phyloP scores from a whole-genome alignment of 495 filamentous ascomycete genomes.

The Mycothermus thermophilus region DNA sequence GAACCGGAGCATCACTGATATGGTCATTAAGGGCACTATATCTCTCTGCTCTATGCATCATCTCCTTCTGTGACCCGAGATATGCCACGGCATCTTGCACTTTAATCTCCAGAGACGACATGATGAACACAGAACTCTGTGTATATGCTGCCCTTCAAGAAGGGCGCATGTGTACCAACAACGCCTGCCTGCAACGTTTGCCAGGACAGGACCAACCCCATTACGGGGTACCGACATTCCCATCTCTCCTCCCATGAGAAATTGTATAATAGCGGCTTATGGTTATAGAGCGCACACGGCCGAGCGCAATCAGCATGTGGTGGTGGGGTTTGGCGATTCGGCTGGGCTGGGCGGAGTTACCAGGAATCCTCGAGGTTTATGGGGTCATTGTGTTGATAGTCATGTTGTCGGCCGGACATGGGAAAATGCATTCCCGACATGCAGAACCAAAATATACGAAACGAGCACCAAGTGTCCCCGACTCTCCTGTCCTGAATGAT shows the following conservation, averaged over 20 bases:
- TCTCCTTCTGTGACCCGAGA: not conserved
- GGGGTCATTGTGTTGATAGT: not conserved
- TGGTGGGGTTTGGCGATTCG: conserved; percentile 3
- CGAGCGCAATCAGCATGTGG: conserved; percentile 10
- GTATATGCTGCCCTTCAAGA: conserved; percentile 8
- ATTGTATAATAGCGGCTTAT: conserved; percentile 21
- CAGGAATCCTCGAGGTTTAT: not conserved
- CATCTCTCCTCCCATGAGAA: conserved; percentile 24
- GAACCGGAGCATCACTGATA: too few relatives aligned
- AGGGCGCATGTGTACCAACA: conserved; percentile 18
- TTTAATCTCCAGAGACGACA: conserved; percentile 15
- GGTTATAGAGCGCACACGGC: conserved; percentile 16
- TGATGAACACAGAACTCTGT: conserved; percentile 4
- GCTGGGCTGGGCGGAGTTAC: not conserved
- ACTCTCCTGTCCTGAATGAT: too few relatives aligned
- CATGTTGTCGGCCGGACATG: not conserved
- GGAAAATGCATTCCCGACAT: not conserved
- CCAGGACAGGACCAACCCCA: too few relatives aligned
- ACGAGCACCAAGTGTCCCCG: too few relatives aligned
- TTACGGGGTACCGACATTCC: too few relatives aligned
- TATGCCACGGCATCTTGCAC: conserved; percentile 2
- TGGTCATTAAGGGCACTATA: too few relatives aligned
- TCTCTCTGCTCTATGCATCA: too few relatives aligned
- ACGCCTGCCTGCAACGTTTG: too few relatives aligned
- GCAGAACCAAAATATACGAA: too few relatives aligned